phyloP scores from a whole-genome alignment of 2,329 filamentous ascomycete genomes.

The Westerdykella ornata region DNA sequence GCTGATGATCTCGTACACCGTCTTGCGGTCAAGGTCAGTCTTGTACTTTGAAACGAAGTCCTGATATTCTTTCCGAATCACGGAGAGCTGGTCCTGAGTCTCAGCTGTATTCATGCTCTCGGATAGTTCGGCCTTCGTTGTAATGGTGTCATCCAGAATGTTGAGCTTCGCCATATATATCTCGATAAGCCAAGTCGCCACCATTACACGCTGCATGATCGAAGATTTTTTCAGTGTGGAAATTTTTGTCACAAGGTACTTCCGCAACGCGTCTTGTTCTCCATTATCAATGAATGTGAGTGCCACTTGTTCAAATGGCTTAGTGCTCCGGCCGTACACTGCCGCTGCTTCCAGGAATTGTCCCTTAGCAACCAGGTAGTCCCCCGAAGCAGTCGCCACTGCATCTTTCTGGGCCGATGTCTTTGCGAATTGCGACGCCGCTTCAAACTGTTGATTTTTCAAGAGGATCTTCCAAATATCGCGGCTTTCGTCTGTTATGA shows the following conservation, averaged over 20 bases:
- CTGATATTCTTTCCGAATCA: conserved; percentile 71
- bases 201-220: conserved; percentile 90
- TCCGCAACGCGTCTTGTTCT: conserved; percentile 83
- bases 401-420: conserved; percentile 78
- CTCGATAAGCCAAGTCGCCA: conserved; percentile 90
- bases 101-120: conserved; percentile 65
- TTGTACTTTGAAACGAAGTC: conserved; percentile 85
- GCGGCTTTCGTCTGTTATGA: conserved; percentile 80
- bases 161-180: conserved; percentile 97
- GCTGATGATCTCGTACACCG: conserved; percentile 90
- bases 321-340: conserved; percentile 91
- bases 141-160: conserved; percentile 85
- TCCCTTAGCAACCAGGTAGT: conserved; percentile 74
- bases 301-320: conserved; percentile 93
- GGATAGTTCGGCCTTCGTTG: conserved; percentile 74
- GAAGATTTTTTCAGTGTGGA: conserved; percentile 72
- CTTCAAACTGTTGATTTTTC: conserved; percentile 77
- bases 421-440: conserved; percentile 77
- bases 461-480: conserved; percentile 95
- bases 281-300: conserved; percentile 82
- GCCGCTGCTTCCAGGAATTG: conserved; percentile 79
- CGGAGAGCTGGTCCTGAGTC: conserved; percentile 63
- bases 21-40: conserved; percentile 79
- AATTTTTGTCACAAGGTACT: conserved; percentile 82
- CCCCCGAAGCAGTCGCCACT: conserved; percentile 85